Conservation (phyloP, 1,284 basidiomycete genomes). For the Ceratobasidium sp. region DNA sequence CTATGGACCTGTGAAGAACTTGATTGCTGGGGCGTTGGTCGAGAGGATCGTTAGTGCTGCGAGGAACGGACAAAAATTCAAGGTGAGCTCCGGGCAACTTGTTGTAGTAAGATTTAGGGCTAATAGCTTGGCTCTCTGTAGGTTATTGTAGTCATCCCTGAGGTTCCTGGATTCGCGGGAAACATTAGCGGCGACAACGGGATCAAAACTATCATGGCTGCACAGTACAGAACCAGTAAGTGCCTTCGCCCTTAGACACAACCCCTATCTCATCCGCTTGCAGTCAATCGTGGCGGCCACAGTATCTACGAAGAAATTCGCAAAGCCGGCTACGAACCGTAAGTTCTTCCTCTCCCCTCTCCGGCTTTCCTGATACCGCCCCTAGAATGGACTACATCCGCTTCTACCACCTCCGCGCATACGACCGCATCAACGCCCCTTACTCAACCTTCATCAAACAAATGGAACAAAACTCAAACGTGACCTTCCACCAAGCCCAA, state of each 20-base stretch:
- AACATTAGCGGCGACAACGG: constrained; percentile 78
- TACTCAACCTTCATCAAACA: constrained; percentile 69
- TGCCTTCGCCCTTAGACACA: constrained; percentile 48
- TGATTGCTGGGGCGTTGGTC: constrained; percentile 84
- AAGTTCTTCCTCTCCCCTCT: constrained; percentile 56
- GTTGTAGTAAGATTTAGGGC: constrained; percentile 11
- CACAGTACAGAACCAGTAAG: constrained; percentile 65
- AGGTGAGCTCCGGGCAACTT: constrained; percentile 61
- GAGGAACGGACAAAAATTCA: constrained; percentile 78
- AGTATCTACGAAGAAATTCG: constrained; percentile 89
- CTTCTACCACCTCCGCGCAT: constrained; percentile 90
- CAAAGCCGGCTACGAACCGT: constrained; percentile 86
- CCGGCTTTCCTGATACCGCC: constrained; percentile 13
- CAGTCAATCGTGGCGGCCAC: constrained; percentile 82
- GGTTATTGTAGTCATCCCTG: constrained; percentile 86
- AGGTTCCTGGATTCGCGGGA: constrained; percentile 85
- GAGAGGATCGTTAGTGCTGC: constrained; percentile 87
- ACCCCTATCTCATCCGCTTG: neutral
- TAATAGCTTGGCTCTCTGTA: constrained; percentile 54
- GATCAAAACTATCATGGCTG: constrained; percentile 85
- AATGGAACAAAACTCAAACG: constrained; percentile 80
- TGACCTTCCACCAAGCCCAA: constrained; percentile 87
- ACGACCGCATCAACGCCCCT: constrained; percentile 92
- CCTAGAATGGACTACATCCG: constrained; percentile 79
- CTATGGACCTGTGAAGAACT: constrained; percentile 80